Base-by-base conservation (phyloP, 192 early-diverging fungal species). In the Dimargaris cristalligena region DNA sequence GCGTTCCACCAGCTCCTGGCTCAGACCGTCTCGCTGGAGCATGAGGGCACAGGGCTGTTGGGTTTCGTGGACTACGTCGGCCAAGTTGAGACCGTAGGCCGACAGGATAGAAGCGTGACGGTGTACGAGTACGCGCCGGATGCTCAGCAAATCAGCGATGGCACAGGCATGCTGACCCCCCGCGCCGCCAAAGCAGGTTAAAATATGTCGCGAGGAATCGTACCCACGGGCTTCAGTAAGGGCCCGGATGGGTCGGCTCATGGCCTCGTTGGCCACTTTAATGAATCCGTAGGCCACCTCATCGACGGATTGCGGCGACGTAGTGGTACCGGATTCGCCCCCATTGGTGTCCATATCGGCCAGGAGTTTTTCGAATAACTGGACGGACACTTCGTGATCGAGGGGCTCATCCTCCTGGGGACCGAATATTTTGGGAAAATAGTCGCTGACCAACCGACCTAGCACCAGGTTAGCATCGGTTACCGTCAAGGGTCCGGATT, bases 401-500 rank as follows among this genome's bases (percentile, higher is more conserved):
- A 94, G 69, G 0, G 88, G 79, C 62, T 91, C 78, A 45, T 86
- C 73, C 63, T 96, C 91, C 14, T 74, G 77, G 32, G 73, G 71
- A 1, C 95, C 95, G 82, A 98, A 98, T 16, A 98, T 96, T 64
- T 82, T 79, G 13, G 95, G 95, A 66, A 98, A 98, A 66, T 87
- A 85, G 45, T 83, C 75, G 8, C 88, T 80, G 20, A 85, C 70
- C 41, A 98, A 75, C 4, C 92, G 80, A 8, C 91, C 92, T 11
- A 98, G 79, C 13, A 89, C 67, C 35, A 98, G 69, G 64, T 98
- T 98, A 22, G 92, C 92, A 62, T 98, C 94, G 6, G 92, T 94
- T 13, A 98, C 85, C 34, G 92, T 82, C 33, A 94, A 74, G 0
- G 88, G 89, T 0, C 95, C 95, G n/a, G 87, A 85, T 59, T 86